phyloP scores from a whole-genome alignment of 2,329 filamentous ascomycete species.

The Onygenales sp. region DNA sequence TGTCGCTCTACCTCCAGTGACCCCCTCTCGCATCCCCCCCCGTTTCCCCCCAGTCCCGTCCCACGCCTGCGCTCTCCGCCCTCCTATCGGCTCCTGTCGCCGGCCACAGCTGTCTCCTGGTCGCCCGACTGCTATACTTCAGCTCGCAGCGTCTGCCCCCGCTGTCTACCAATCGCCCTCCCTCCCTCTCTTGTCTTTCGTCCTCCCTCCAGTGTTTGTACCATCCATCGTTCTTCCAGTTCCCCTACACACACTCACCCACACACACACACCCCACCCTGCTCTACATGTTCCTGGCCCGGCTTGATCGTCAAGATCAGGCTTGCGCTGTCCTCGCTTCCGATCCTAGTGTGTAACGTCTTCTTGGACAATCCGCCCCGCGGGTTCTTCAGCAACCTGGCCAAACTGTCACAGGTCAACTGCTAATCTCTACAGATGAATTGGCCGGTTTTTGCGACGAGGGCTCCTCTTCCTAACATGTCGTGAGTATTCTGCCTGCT shows the following conservation, averaged over 20 bases:
- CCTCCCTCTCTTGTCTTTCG: not conserved
- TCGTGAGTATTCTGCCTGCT: constrained; percentile 11
- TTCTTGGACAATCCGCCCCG: constrained; percentile 1
- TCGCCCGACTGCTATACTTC: too few relatives aligned
- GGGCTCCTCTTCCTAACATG: constrained; percentile 16
- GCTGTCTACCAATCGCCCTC: not conserved
- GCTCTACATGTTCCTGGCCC: not conserved
- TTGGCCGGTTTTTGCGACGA: constrained; percentile 13
- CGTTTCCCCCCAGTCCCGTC: too few relatives aligned
- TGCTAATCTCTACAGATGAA: constrained; percentile 15
- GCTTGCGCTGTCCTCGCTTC: constrained; percentile 9
- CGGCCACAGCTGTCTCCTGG: too few relatives aligned
- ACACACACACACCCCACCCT: not conserved
- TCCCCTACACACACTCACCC: not conserved
- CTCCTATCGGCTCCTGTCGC: too few relatives aligned
- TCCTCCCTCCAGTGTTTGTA: constrained; percentile 4
- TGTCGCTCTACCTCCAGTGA: too few relatives aligned
- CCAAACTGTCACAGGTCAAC: constrained; percentile 7
- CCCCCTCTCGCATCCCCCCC: too few relatives aligned
- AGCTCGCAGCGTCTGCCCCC: too few relatives aligned
- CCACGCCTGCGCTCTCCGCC: too few relatives aligned
- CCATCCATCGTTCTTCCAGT: not conserved
- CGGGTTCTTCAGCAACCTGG: constrained; percentile 1
- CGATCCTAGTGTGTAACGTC: constrained; percentile 12
- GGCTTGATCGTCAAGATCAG: constrained; percentile 10